Base-by-base conservation (phyloP, 139 green algal genomes). In the Chlamydomonas schloesseri region DNA sequence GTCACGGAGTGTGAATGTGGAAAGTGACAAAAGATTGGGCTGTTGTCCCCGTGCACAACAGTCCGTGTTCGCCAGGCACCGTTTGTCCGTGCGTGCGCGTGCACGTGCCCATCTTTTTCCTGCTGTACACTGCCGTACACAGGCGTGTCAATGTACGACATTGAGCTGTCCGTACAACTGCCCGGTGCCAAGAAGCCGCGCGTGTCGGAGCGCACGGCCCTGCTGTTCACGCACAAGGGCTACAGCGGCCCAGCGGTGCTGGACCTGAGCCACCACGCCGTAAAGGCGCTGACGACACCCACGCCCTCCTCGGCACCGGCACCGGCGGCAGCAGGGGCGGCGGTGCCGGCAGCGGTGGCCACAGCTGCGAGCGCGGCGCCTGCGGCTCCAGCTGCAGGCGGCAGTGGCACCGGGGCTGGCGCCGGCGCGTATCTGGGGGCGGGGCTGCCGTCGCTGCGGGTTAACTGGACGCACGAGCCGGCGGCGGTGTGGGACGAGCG, bases 181-280 rank as follows among this genome's bases (percentile, higher is more conserved):
- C 62, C 84, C 11, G 71, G 62, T 20, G 69, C 73, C 33, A 92
- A 91, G 64, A 92, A 89, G 82, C 91, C 73, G 0, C 64, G 46
- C 9, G 58, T 57, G 34, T 91, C 96, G 36, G 78, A 91, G n/a
- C 90, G 96, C 29, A 90, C 88, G 0, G 93, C 90, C 0, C 91
- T 99, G 78, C 90, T 99, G 42, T 98, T 99, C 83, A 98, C 96
- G 0, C 97, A 99, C 91, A 91, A 86, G 65, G 94, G 94, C 36
- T 97, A 90, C 90, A 96, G 89, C 31, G 97, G 97, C 8, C 97
- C 97, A 0, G 83, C 92, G 0, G 89, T 98, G 0, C 88, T 99
- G 72, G 97, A 99, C 89, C 57, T 98, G 13, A 95, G 87, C 26
- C 96, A 98, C 72, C 82, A 92, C 69, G 62, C 89, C 3, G 89